Evolutionary conservation across 495 filamentous ascomycete genomes (phyloP).

Genomic region (Talaromyces trachyspermus): DNA sequence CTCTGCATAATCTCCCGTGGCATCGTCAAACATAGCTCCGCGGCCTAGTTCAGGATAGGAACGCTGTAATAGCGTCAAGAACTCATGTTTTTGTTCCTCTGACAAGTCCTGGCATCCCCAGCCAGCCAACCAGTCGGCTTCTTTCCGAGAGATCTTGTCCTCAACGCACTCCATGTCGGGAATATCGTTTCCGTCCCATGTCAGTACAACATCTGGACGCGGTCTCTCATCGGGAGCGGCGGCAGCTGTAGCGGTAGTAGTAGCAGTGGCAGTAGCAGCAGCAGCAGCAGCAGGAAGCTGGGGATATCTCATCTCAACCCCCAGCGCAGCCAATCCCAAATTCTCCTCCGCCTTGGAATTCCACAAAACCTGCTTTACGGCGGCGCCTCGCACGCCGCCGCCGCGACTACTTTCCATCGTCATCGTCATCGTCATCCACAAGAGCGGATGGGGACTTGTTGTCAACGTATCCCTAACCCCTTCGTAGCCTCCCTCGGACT

Average conservation of each 20-base stretch:
- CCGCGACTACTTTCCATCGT: conserved; percentile 27
- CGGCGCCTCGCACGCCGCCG: no score
- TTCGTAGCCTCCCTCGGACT: conserved; percentile 46
- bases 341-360: conserved; percentile 47
- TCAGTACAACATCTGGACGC: conserved; percentile 37
- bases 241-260: no score
- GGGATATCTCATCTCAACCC: conserved; percentile 49
- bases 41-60: conserved; percentile 21
- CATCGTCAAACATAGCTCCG: background rate
- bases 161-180: conserved; percentile 33
- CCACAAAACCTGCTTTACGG: conserved; percentile 36
- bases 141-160: conserved; percentile 15
- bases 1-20: background rate
- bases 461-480: conserved; percentile 61
- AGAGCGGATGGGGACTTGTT: conserved; percentile 58
- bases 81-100: conserved; percentile 14
- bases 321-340: conserved; percentile 57
- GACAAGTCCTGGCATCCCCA: conserved; percentile 19
- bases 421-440: conserved; percentile 45
- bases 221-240: conserved; percentile 11
- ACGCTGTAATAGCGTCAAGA: conserved; percentile 29
- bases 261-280: no score
- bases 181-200: conserved; percentile 50
- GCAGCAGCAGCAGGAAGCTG: conserved; percentile 4
- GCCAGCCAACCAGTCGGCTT: conserved; percentile 25